Base-by-base conservation (phyloP, 768 basidiomycete species). In the Suillus brevipes region DNA sequence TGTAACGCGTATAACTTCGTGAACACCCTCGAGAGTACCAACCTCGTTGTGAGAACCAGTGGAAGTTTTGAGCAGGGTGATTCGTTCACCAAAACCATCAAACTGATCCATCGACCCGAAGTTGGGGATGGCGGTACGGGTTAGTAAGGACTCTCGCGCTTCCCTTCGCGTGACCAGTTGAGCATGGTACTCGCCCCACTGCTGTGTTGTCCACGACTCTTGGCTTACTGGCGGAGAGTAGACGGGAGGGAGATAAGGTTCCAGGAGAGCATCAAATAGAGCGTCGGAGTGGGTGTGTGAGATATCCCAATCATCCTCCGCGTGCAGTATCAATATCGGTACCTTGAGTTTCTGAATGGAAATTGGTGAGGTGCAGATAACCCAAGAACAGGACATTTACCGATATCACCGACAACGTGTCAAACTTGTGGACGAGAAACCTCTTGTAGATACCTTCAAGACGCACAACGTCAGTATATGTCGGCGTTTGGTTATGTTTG, bases 271-370 rank as follows among this genome's bases (percentile, higher is more conserved):
- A 36, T 90, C 81, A 75, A 93, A 93, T 28, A 95, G 83, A 0
- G 80, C 76, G 16, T 82, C 79, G 0, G 93, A 88, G 72, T 95
- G 93, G 0, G 82, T 78, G 68, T 86, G 81, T 0, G 89, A 88
- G 56, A 95, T 93, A 28, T 91, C 88, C 69, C 78, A 80, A 75
- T 95, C 94, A 73, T 94, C 82, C 66, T 84, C 80, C 8, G 93
- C 87, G 73, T 95, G 94, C 0, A 84, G 87, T 67, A 95, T 83
- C 43, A 94, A 78, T 8, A 91, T 82, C 10, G 89, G 87, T 0
- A 85, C 84, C 68, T 86, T 85, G 68, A 93, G 84, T 64, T 83
- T 80, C 91, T 93, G 71, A 43, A 36, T 25, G 43, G 28, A 60
- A 20, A 61, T 69, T 52, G 57, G 25, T 38, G 1, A 47, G 60